Conservation (phyloP, 306 rosid species). For the Vigna nakashimae region DNA sequence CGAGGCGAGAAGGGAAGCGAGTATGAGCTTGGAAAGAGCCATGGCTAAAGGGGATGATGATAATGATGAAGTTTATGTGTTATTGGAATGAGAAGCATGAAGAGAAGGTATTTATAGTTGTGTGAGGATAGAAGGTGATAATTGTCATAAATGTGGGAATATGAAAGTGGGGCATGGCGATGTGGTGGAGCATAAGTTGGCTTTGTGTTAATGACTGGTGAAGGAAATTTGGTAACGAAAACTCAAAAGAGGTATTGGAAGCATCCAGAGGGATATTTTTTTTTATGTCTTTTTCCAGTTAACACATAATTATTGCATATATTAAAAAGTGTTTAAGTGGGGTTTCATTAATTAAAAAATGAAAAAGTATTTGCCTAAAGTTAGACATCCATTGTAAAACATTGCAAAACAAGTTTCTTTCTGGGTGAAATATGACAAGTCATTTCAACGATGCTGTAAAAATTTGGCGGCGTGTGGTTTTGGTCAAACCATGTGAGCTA, state of each 20-base stretch:
- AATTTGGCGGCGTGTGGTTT: neutral
- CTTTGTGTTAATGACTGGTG: constrained; percentile 15
- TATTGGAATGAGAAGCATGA: constrained; percentile 38
- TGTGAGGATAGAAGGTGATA: neutral
- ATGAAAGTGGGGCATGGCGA: constrained; percentile 25
- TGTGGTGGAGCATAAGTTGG: constrained; percentile 37
- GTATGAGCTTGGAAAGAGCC: constrained; percentile 61
- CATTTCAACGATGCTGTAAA: neutral
- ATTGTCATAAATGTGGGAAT: neutral
- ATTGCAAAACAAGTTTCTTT: neutral
- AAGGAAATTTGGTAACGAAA: constrained; percentile 22
- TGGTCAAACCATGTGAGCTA: neutral
- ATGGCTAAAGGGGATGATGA: constrained; percentile 22
- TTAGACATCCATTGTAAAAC: neutral
- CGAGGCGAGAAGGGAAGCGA: constrained; percentile 56
- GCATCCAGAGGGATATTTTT: neutral
- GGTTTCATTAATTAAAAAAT: neutral
- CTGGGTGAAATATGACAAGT: too few relatives aligned
- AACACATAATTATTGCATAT: neutral
- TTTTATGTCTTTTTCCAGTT: neutral
- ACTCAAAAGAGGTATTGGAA: constrained; percentile 28
- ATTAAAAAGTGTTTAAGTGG: neutral
- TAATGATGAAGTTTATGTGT: neutral
- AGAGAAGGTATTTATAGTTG: constrained; percentile 62
- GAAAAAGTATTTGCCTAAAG: neutral